Percentiles rank a stretch among this genome's conserved stretches.
These are phyloP conservation scores for Penstemon barbatus DNA, from an alignment of 257 asterid genomes.

Conservation along the genomic window DNA sequence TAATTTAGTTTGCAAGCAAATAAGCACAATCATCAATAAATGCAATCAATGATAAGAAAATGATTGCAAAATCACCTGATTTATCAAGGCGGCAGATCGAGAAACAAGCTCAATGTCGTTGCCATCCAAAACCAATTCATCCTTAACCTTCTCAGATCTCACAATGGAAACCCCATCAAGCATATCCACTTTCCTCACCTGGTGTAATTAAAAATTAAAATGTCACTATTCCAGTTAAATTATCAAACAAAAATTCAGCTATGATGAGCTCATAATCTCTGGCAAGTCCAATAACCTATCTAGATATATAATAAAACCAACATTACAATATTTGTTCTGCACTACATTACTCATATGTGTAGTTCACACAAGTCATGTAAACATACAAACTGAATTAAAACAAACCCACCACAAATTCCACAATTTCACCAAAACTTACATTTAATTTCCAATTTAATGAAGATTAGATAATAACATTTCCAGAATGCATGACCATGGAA, in stretches of 20 bases:
- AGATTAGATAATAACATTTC: too few relatives aligned
- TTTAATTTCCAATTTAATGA: too few relatives aligned
- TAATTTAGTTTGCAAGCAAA: neutral
- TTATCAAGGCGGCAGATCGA: slow-evolving; percentile 71
- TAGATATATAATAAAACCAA: neutral
- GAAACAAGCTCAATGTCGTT: slow-evolving; percentile 86
- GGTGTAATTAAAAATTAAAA: neutral
- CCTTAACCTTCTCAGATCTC: slow-evolving; percentile 89
- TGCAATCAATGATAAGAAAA: neutral
- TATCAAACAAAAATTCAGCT: neutral
- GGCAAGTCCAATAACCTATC: neutral
- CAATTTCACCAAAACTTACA: too few relatives aligned
- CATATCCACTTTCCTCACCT: slow-evolving; percentile 90
- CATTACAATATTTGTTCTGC: too few relatives aligned
- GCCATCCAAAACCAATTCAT: slow-evolving; percentile 73
- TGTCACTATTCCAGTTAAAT: too few relatives aligned
- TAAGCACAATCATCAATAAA: neutral
- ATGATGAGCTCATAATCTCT: neutral
- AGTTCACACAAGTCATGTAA: too few relatives aligned
- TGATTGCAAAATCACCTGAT: slow-evolving; percentile 41
- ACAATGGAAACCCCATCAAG: slow-evolving; percentile 72
- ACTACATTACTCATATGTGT: too few relatives aligned
- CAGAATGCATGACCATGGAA: too few relatives aligned
- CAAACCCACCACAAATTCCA: too few relatives aligned
- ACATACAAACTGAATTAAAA: too few relatives aligned